Percentiles rank a stretch among this genome's conserved stretches.
Conservation (phyloP, 345 rosid genomes). For the Firmiana major region DNA sequence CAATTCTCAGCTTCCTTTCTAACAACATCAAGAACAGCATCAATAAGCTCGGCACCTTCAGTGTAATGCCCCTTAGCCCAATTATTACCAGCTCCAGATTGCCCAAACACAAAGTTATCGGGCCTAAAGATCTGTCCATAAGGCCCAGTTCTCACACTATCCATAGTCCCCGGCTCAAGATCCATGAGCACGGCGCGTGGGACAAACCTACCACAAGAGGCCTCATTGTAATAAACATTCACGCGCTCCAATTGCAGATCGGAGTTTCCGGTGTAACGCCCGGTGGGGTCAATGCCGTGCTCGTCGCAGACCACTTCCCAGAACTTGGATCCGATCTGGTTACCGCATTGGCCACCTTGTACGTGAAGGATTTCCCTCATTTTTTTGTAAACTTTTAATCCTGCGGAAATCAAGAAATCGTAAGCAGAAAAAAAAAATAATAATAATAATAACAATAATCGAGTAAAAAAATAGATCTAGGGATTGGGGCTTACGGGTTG, state of each 20-base stretch:
- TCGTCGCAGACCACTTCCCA: constrained; percentile 21
- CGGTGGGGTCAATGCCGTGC: constrained; percentile 26
- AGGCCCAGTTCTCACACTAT: constrained; percentile 31
- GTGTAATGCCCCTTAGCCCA: constrained; percentile 32
- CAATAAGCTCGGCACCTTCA: constrained; percentile 32
- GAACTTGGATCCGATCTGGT: constrained; percentile 27
- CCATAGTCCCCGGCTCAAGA: constrained; percentile 29
- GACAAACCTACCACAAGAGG: constrained; percentile 24
- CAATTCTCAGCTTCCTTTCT: constrained; percentile 38
- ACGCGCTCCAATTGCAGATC: constrained; percentile 29
- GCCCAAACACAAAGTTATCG: constrained; percentile 29
- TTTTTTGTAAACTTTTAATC: not conserved
- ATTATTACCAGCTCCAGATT: constrained; percentile 31
- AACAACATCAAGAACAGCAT: constrained; percentile 34
- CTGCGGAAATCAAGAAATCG: constrained; percentile 5
- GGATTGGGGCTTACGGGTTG: constrained; percentile 3
- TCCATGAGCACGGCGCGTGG: constrained; percentile 33
- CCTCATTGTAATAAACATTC: constrained; percentile 29
- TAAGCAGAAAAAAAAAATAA: too few species aligned
- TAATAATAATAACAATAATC: not conserved
- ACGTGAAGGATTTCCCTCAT: constrained; percentile 30
- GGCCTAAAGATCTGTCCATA: constrained; percentile 31
- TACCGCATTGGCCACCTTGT: constrained; percentile 29
- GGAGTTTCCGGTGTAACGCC: constrained; percentile 22
- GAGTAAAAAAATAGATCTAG: not conserved